Conservation (phyloP, 768 basidiomycete species). For the Leccinum pellstonianum region DNA sequence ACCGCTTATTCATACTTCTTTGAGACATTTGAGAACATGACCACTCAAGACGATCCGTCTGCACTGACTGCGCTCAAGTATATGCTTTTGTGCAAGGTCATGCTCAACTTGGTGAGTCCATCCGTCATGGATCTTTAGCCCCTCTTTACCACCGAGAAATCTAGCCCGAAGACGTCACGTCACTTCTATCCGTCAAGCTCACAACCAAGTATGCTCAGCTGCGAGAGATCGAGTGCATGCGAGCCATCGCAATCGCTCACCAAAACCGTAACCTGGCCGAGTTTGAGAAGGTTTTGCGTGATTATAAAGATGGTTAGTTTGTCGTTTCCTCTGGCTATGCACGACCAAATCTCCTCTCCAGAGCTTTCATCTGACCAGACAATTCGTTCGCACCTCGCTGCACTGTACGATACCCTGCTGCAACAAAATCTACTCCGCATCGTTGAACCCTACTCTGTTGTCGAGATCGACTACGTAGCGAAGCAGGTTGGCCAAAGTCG, state of each 20-base stretch:
- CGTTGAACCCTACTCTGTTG: conserved; percentile 92
- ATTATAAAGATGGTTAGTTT: conserved; percentile 73
- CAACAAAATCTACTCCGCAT: conserved; percentile 95
- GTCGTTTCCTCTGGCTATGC: not conserved
- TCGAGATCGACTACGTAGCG: conserved; percentile 90
- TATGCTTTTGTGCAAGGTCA: conserved; percentile 97
- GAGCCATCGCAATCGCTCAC: conserved; percentile 91
- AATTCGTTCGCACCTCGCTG: conserved; percentile 91
- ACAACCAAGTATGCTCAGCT: conserved; percentile 84
- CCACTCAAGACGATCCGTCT: conserved; percentile 67
- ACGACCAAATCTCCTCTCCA: conserved; percentile 28
- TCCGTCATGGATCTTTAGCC: not conserved
- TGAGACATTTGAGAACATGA: conserved; percentile 91
- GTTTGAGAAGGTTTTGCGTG: conserved; percentile 84
- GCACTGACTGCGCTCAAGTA: conserved; percentile 92
- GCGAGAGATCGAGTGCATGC: conserved; percentile 93
- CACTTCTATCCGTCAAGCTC: conserved; percentile 82
- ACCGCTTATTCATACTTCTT: conserved; percentile 98
- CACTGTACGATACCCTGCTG: conserved; percentile 92
- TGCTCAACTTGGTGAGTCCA: conserved; percentile 83
- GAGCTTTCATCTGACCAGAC: conserved; percentile 95
- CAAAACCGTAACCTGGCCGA: conserved; percentile 85
- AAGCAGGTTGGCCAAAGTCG: conserved; percentile 81
- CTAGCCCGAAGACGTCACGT: conserved; percentile 91
- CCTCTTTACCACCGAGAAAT: not conserved